Evolutionary conservation across 1,284 basidiomycete genomes (phyloP).

Genomic region (Malassezia sp.): DNA sequence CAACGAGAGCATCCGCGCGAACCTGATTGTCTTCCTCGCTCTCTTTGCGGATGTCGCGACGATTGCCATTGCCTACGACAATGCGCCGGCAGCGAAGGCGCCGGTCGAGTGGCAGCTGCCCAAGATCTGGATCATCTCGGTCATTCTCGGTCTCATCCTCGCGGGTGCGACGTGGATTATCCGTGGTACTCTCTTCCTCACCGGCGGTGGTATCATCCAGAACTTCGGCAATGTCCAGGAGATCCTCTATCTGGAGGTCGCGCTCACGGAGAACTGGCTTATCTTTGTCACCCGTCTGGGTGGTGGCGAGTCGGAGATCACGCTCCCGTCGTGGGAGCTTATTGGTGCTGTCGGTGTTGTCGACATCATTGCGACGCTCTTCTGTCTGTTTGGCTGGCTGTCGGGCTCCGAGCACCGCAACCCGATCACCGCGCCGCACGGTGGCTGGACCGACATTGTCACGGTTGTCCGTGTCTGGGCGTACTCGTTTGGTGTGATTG

Average conservation of each 20-base stretch:
- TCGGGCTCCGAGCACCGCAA: conserved; percentile 49
- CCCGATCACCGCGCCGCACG: conserved; percentile 47
- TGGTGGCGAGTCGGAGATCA: conserved; percentile 45
- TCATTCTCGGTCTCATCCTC: conserved; percentile 49
- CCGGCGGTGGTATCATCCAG: conserved; percentile 51
- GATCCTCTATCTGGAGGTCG: conserved; percentile 54
- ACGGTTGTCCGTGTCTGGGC: conserved; percentile 53
- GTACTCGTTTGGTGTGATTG: conserved; percentile 52
- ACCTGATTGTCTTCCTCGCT: conserved; percentile 55
- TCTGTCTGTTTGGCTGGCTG: conserved; percentile 53
- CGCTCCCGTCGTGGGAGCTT: conserved; percentile 51
- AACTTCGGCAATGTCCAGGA: conserved; percentile 53
- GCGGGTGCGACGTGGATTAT: conserved; percentile 53
- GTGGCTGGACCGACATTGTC: conserved; percentile 51
- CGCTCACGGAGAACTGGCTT: conserved; percentile 54
- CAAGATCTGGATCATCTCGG: conserved; percentile 54
- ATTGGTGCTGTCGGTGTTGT: conserved; percentile 52
- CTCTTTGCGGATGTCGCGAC: conserved; percentile 54
- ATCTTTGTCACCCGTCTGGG: conserved; percentile 51
- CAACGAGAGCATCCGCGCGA: conserved; percentile 54
- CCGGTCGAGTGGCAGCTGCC: conserved; percentile 56
- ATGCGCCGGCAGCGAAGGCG: conserved; percentile 50
- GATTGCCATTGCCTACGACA: conserved; percentile 53
- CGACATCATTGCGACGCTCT: conserved; percentile 53
- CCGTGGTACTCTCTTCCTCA: conserved; percentile 52